Evolutionary conservation across 1,284 basidiomycete species (phyloP).

Genomic region (Tilletia setariae): DNA sequence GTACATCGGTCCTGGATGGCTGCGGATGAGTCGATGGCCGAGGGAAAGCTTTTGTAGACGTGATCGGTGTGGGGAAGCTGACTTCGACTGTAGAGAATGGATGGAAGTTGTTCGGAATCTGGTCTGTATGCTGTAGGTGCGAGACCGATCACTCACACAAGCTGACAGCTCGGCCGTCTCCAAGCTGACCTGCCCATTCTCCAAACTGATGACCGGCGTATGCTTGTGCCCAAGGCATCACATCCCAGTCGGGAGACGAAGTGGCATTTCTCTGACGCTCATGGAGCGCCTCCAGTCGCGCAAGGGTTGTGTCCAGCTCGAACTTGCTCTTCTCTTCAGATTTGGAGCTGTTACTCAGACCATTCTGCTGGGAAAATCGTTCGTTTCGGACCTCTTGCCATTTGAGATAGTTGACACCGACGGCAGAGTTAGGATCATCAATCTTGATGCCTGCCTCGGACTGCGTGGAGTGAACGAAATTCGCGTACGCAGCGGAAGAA

Average conservation of each 20-base stretch:
- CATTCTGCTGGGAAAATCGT: too few relatives aligned
- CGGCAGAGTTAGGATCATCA: neutral
- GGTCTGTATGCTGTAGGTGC: constrained; percentile 15
- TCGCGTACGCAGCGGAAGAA: constrained; percentile 23
- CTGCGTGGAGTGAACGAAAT: neutral
- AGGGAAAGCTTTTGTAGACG: neutral
- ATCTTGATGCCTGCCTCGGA: too few relatives aligned
- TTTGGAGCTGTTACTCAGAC: too few relatives aligned
- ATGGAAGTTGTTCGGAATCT: constrained; percentile 17
- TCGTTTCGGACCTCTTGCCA: neutral
- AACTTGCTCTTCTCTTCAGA: too few relatives aligned
- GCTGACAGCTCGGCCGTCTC: constrained; percentile 88
- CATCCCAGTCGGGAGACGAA: constrained; percentile 20
- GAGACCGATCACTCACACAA: constrained; percentile 59
- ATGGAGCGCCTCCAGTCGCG: constrained; percentile 2
- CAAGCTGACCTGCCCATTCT: constrained; percentile 89
- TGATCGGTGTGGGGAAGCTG: constrained; percentile 13
- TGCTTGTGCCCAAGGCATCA: constrained; percentile 42
- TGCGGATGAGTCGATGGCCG: constrained; percentile 55
- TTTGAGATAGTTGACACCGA: constrained; percentile 9
- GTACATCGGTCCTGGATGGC: constrained; percentile 69
- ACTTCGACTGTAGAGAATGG: constrained; percentile 23
- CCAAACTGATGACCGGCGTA: constrained; percentile 71
- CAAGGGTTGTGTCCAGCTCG: neutral
- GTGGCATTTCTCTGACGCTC: constrained; percentile 12